A percentile compares a stretch with the other conserved stretches of the same genome.
Evolutionary conservation across 495 filamentous ascomycete genomes (phyloP).

Genomic region (Penicillium angulare): DNA sequence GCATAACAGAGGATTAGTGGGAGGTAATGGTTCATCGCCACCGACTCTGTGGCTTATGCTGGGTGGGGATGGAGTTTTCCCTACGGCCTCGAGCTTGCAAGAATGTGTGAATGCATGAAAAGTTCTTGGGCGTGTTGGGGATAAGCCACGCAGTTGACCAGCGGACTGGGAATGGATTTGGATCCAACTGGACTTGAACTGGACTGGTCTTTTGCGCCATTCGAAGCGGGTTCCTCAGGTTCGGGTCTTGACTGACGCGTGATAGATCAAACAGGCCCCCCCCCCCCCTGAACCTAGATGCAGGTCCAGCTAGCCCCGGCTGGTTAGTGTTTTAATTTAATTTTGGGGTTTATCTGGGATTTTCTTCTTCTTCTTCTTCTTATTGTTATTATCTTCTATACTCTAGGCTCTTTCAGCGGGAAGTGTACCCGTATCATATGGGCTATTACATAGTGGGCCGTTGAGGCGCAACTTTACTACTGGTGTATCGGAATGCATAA

Average conservation of each 20-base stretch:
- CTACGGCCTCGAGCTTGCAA: constrained; percentile 1
- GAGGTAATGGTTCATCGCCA: constrained; percentile 9
- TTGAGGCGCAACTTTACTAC: neutral
- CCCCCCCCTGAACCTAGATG: constrained; percentile 17
- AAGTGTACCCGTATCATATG: too few relatives aligned
- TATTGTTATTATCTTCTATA: too few relatives aligned
- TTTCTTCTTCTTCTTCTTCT: too few relatives aligned
- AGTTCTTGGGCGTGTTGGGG: neutral
- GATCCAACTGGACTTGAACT: neutral
- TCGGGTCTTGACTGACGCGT: constrained; percentile 30
- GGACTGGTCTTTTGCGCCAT: neutral
- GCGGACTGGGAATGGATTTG: neutral
- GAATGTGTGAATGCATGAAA: constrained; percentile 19
- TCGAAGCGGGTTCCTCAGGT: constrained; percentile 5
- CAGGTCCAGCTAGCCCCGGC: constrained; percentile 14
- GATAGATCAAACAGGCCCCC: constrained; percentile 36
- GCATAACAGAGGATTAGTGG: constrained; percentile 7
- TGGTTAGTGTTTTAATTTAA: neutral
- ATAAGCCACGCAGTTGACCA: constrained; percentile 11
- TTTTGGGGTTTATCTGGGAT: neutral
- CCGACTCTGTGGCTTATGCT: constrained; percentile 11
- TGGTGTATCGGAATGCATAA: neutral
- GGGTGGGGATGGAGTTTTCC: neutral
- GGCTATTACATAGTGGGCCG: too few relatives aligned
- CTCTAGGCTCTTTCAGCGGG: too few relatives aligned